Evolutionary conservation across 495 filamentous ascomycete species (phyloP), one percentile per base, ranked within the genome.

Genomic region (Glarea lozoyensis): DNA sequence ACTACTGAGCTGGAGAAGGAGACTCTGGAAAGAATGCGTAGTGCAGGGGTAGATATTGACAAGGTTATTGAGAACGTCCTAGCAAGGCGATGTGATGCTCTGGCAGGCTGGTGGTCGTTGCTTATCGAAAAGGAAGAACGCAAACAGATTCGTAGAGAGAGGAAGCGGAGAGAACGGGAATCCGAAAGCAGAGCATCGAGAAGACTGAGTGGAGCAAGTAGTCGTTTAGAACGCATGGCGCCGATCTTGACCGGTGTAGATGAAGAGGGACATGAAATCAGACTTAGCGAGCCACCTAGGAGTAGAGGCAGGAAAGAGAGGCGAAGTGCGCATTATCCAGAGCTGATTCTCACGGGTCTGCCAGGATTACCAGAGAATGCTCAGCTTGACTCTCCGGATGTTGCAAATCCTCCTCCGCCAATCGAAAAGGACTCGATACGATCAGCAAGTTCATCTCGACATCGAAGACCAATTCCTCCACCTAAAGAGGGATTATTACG

Each of bases 51-150:
- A 23, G 86, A 97, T 59, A 89, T 94, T 43, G 92, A 98, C 54
- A 72, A 83, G 42, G 86, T 98, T 16, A 88, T 97, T 49, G 88
- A 95, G 53, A 88, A 94, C 50, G 92, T 98, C 18, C 67, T 95
- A 10, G 78, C 90, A 6, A 85, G 93, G 54, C 71, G 82, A 49
- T 97, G 93, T 55, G 89, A 98, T 59, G 71, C 76, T 9, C 65
- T 98, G 27, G 88, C 88, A 36, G 92, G 92, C 9, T 98, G 92
- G 92, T 98, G 92, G 92, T 84, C 86, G 13, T 63, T 98, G 18
- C 62, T 97, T 44, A 83, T 97, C 39, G 92, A 97, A 57, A 97
- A 97, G 59, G 92, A 98, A 56, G 84, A 93, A 59, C 76, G 88
- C 2, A 98, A 97, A 60, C 83, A 88, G 46, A 72, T 68, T 43